Conservation (phyloP, 2,329 filamentous ascomycete genomes). For the Immersiporthe knoxdaviesiana region DNA sequence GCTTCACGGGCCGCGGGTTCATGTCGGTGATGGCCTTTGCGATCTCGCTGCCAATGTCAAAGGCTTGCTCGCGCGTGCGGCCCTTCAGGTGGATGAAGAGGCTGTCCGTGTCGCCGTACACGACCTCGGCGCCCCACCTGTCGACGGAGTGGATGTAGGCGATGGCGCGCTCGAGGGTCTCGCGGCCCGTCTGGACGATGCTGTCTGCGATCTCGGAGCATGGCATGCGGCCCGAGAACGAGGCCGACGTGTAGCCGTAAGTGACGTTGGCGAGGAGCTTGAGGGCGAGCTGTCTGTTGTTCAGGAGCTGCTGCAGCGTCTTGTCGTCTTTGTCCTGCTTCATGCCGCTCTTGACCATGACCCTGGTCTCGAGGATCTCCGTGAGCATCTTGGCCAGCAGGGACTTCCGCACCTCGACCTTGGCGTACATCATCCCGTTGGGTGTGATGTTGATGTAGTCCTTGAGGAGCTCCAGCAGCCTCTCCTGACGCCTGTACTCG, state of each 20-base stretch:
- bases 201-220: constrained; percentile 98
- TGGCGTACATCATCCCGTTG: constrained; percentile 96
- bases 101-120: constrained; percentile 97
- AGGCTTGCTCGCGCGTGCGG: constrained; percentile 84
- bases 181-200: constrained; percentile 93
- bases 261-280: constrained; percentile 99
- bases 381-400: constrained; percentile 94
- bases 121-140: constrained; percentile 91
- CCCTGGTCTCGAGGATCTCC: constrained; percentile 91
- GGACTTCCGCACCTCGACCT: constrained; percentile 82
- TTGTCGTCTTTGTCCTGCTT: constrained; percentile 89
- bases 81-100: constrained; percentile 90
- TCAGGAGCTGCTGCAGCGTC: constrained; percentile 80
- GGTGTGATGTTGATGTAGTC: constrained; percentile 90
- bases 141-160: constrained; percentile 87
- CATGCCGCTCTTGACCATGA: constrained; percentile 99
- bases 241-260: constrained; percentile 96
- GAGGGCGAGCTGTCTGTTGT: constrained; percentile 90
- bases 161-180: constrained; percentile 93
- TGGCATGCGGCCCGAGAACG: constrained; percentile 96
- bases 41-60: constrained; percentile 91
- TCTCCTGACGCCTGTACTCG: constrained; percentile 77
- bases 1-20: constrained; percentile 89
- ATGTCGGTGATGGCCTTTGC: constrained; percentile 82
- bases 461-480: constrained; percentile 76